Evolutionary conservation across 2,329 filamentous ascomycete genomes (phyloP), one percentile per base, ranked within the genome.

Genomic region (Xylaria sp.): DNA sequence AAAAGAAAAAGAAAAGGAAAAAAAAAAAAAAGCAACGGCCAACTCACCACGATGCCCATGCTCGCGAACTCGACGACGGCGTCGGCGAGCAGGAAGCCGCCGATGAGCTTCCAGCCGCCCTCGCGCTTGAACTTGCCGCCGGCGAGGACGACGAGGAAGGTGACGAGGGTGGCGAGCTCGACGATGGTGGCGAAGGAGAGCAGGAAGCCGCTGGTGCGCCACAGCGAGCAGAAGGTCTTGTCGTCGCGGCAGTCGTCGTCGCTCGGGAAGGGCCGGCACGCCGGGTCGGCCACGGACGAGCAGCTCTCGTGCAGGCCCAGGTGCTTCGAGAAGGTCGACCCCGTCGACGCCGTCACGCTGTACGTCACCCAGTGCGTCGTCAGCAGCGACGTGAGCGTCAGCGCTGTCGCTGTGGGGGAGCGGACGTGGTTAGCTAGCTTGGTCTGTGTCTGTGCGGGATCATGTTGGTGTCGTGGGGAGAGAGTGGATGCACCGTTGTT

Each of bases 151-250:
- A 96, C 86, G 29, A 89, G 72, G 76, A 94, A 97, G 17, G 88
- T 86, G 27, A 96, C 88, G n/a, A 96, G 77, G 6, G 88, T 88
- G 57, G 90, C 92, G 40, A 95, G 84, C 76, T 96, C 89, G 38
- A 95, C 75, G n/a, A 97, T 87, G 37, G 92, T 86, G 7, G 90
- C 85, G 70, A 97, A 91, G 54, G 89, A 91, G 80, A 96, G 92
- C 66, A 97, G 78, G 77, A 97, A 98, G 23, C 91, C 93, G 35
- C 92, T 88, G 25, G 88, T 92, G 61, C 91, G 86, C 94, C 94
- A 99, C 84, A 96, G 90, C 70, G 88, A 90, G 81, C 95, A 98
- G 78, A 98, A 97, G 71, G 88, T 87, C 53, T 87, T 83, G 68
- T 89, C 85, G 54, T 86, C 84, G 68, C 82, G 79, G 76, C 91